Evolutionary conservation across 768 basidiomycete species (phyloP).

Genomic region (Trichaptum fuscoviolaceum): DNA sequence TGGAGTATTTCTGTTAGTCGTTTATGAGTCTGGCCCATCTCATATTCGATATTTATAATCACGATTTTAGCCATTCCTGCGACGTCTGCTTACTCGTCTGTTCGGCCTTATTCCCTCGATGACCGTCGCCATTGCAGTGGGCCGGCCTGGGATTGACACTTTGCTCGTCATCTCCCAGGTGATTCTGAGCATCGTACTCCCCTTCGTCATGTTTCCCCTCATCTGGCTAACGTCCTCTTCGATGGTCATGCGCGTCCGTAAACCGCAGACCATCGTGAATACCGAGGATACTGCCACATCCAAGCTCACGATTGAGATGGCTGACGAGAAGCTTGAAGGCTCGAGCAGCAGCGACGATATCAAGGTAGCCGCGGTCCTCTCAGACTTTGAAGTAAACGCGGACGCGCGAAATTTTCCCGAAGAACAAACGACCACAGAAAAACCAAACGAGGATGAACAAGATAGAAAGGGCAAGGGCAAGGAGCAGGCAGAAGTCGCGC

Average conservation of each 20-base stretch:
- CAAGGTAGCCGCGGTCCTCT: neutral
- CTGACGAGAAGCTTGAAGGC: neutral
- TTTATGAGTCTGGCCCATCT: conserved; percentile 21
- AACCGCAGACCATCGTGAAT: conserved; percentile 9
- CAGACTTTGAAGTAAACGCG: neutral
- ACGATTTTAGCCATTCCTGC: conserved; percentile 52
- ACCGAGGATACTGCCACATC: neutral
- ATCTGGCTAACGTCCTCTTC: conserved; percentile 66
- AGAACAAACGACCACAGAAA: neutral
- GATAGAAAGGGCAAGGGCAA: neutral
- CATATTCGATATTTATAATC: conserved; percentile 24
- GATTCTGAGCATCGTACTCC: conserved; percentile 74
- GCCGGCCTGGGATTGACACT: conserved; percentile 61
- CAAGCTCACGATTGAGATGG: conserved; percentile 10
- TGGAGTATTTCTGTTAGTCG: conserved; percentile 71
- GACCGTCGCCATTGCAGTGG: conserved; percentile 68
- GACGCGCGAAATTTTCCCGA: neutral
- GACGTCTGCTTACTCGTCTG: conserved; percentile 78
- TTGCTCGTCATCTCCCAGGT: conserved; percentile 89
- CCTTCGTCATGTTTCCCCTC: conserved; percentile 80
- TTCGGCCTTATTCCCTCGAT: conserved; percentile 81
- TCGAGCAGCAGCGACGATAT: neutral
- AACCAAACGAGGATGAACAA: conserved; percentile 10
- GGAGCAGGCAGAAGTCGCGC: neutral
- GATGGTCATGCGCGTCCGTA: conserved; percentile 62